phyloP scores from a whole-genome alignment of 768 basidiomycete genomes.

The Favolaschia claudopus region DNA sequence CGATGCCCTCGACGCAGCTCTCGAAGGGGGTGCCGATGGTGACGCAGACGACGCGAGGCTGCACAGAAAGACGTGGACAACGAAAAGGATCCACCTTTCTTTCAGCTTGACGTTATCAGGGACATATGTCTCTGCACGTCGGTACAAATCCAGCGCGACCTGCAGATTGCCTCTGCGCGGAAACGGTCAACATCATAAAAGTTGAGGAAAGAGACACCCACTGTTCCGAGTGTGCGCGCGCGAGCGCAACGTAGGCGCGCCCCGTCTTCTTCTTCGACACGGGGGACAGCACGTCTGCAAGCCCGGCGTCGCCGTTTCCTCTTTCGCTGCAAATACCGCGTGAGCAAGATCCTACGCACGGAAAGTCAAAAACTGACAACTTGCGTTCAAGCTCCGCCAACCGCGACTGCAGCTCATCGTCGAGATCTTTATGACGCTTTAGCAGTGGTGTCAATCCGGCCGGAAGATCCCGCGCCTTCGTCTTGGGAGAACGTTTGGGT shows the following conservation, averaged over 20 bases:
- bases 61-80: constrained; percentile 70
- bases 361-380: constrained; percentile 57
- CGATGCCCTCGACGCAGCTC: too few relatives aligned
- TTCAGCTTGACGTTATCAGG: constrained; percentile 87
- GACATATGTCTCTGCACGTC: constrained; percentile 82
- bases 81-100: constrained; percentile 86
- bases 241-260: constrained; percentile 83
- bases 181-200: constrained; percentile 8
- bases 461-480: constrained; percentile 27
- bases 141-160: constrained; percentile 81
- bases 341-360: not conserved
- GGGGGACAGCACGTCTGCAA: constrained; percentile 72
- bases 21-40: too few relatives aligned
- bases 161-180: constrained; percentile 75
- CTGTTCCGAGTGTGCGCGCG: constrained; percentile 84
- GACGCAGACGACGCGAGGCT: constrained; percentile 55
- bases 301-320: constrained; percentile 64
- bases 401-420: constrained; percentile 68
- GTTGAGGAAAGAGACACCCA: constrained; percentile 41
- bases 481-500: constrained; percentile 43
- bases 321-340: constrained; percentile 54
- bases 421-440: constrained; percentile 71
- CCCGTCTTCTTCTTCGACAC: constrained; percentile 84
- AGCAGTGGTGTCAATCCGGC: constrained; percentile 68
- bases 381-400: constrained; percentile 76